phyloP scores from a whole-genome alignment of 164 flowering plant species.

The Platanus orientalis region DNA sequence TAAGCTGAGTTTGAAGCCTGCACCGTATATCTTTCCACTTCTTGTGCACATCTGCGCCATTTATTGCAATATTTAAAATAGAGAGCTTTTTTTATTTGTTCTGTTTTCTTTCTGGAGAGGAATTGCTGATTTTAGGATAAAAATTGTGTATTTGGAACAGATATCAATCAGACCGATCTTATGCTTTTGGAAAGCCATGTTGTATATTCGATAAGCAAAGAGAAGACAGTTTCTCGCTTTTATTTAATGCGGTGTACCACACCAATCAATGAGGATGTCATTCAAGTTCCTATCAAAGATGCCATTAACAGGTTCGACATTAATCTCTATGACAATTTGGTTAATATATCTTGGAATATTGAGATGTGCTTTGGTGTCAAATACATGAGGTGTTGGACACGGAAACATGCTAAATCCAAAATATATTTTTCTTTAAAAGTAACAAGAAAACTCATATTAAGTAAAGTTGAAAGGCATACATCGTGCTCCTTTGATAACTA shows the following conservation, averaged over 20 bases:
- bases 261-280: constrained; percentile 17
- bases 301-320: constrained; percentile 52
- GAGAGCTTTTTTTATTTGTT: not conserved
- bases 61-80: too few relatives aligned
- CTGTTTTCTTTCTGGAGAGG: not conserved
- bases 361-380: not conserved
- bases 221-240: constrained; percentile 54
- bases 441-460: too few relatives aligned
- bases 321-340: not conserved
- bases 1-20: not conserved
- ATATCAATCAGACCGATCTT: constrained; percentile 42
- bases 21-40: too few relatives aligned
- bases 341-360: not conserved
- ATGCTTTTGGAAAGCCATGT: constrained; percentile 47
- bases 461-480: too few relatives aligned
- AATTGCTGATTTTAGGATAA: constrained; percentile 10
- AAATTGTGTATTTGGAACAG: constrained; percentile 37
- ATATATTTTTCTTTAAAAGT: too few relatives aligned
- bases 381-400: too few relatives aligned
- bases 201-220: constrained; percentile 58
- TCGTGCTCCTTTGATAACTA: too few relatives aligned
- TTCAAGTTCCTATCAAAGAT: constrained; percentile 47
- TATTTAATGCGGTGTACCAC: constrained; percentile 56
- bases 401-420: too few relatives aligned
- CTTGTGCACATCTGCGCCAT: too few relatives aligned